Evolutionary conservation across 1,139 yeast genomes (phyloP).

Genomic region (Kurtzmaniella natalensis): DNA sequence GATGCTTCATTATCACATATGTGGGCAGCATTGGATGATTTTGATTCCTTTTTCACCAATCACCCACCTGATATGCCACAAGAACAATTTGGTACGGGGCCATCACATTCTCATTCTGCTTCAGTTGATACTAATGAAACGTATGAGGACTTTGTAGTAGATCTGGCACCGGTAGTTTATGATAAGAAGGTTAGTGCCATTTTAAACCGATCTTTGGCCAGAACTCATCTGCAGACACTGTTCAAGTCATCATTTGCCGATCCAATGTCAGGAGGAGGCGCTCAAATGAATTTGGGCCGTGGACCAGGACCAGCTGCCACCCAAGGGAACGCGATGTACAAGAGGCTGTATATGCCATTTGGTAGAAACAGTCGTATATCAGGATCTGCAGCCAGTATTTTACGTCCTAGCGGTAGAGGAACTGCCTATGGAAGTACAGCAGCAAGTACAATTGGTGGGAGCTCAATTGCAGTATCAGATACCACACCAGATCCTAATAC

Average conservation of each 20-base stretch:
- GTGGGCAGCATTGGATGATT: slow-evolving; percentile 94
- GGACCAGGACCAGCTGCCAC: background rate
- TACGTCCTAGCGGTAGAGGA: background rate
- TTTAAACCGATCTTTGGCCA: slow-evolving; percentile 67
- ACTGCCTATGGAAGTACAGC: background rate
- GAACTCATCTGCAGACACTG: slow-evolving; percentile 72
- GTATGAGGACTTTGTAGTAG: slow-evolving; percentile 48
- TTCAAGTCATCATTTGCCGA: slow-evolving; percentile 73
- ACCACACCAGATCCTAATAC: background rate
- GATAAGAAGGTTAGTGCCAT: slow-evolving; percentile 77
- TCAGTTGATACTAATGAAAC: slow-evolving; percentile 46
- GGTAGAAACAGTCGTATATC: background rate
- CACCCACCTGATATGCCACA: slow-evolving; percentile 2
- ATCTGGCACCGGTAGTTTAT: slow-evolving; percentile 73
- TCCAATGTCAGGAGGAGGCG: slow-evolving; percentile 39
- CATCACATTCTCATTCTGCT: slow-evolving; percentile 39
- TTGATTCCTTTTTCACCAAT: slow-evolving; percentile 87
- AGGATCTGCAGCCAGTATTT: background rate
- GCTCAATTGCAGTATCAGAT: background rate
- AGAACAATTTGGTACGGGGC: slow-evolving; percentile 1
- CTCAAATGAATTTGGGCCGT: slow-evolving; percentile 14
- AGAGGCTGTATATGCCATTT: slow-evolving; percentile 3
- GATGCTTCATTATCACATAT: slow-evolving; percentile 84
- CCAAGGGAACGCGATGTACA: background rate
- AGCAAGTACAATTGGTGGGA: background rate